phyloP scores from a whole-genome alignment of 345 rosid genomes.

The Euphorbia lathyris region DNA sequence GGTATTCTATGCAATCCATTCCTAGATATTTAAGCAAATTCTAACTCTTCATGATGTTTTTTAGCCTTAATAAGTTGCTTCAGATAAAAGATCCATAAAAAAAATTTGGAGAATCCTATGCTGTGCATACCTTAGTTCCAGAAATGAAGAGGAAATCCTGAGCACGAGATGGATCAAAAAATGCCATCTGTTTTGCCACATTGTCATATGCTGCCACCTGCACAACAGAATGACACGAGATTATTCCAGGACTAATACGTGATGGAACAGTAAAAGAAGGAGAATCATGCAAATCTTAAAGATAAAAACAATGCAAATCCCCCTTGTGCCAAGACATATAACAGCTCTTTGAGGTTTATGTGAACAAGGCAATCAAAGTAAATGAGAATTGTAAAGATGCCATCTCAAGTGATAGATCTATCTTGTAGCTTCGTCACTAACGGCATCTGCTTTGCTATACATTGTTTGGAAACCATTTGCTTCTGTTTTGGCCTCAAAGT shows the following conservation, averaged over 20 bases:
- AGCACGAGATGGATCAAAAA: slow-evolving; percentile 84
- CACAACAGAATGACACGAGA: neutral
- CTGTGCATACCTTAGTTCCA: slow-evolving; percentile 73
- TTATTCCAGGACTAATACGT: neutral
- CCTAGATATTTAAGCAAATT: neutral
- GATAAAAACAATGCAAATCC: neutral
- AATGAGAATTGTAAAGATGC: neutral
- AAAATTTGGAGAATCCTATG: neutral
- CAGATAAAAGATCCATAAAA: neutral
- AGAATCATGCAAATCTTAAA: neutral
- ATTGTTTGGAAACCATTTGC: neutral
- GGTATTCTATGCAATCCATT: neutral
- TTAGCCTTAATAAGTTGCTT: neutral
- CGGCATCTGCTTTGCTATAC: neutral
- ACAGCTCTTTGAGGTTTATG: neutral
- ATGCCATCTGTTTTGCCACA: slow-evolving; percentile 81
- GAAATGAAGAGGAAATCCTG: slow-evolving; percentile 95
- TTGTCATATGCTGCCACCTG: slow-evolving; percentile 97
- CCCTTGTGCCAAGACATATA: neutral
- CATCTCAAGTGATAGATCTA: neutral
- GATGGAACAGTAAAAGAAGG: neutral
- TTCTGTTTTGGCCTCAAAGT: neutral
- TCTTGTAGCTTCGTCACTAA: neutral
- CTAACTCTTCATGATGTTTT: neutral
- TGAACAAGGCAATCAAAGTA: neutral